Percentiles rank a stretch among this genome's conserved stretches.
phyloP scores from a whole-genome alignment of 495 filamentous ascomycete genomes.

The Filosporella fistucella region DNA sequence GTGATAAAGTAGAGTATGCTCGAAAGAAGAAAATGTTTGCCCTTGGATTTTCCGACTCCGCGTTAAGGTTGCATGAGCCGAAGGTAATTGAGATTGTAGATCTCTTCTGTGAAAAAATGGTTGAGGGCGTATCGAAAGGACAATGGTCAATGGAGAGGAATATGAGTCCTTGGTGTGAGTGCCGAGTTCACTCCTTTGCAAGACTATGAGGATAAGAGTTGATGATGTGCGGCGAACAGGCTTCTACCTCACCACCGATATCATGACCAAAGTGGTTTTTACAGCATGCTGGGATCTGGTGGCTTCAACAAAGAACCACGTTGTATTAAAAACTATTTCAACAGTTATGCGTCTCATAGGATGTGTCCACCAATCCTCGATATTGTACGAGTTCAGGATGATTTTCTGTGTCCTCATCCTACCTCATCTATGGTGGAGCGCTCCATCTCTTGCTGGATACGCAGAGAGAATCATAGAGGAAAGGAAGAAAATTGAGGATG shows the following conservation, averaged over 20 bases:
- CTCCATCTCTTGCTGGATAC: no score
- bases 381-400: no score
- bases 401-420: no score
- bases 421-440: no score
- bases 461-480: no score
- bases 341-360: not conserved
- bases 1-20: conserved; percentile 1
- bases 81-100: conserved; percentile 6
- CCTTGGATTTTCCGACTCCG: conserved; percentile 23
- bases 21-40: not conserved
- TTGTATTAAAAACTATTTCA: not conserved
- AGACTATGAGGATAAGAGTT: no score
- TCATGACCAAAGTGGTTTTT: not conserved
- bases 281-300: conserved; percentile 4
- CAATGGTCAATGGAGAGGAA: not conserved
- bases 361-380: not conserved
- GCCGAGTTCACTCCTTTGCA: not conserved
- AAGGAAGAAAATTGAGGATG: no score
- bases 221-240: no score
- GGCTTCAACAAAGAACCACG: not conserved
- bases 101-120: not conserved
- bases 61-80: conserved; percentile 40
- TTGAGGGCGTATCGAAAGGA: not conserved
- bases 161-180: conserved; percentile 4
- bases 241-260: conserved; percentile 4